Evolutionary conservation across 176 grass and related monocot species (phyloP).

Genomic region (Oryza punctata): DNA sequence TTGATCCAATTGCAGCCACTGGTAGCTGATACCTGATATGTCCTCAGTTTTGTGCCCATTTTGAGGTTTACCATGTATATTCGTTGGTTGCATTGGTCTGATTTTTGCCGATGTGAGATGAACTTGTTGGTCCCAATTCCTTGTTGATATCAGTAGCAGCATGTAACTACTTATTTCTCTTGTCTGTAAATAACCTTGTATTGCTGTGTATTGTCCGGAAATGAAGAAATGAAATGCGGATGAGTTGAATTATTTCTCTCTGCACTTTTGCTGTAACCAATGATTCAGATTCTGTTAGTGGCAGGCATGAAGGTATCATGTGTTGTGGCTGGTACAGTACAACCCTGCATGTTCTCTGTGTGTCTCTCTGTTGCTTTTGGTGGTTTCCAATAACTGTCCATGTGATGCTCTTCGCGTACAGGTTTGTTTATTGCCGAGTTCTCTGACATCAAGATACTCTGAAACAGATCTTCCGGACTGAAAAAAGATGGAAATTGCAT

Average conservation of each 20-base stretch:
- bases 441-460: constrained; percentile 10
- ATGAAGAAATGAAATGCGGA: constrained; percentile 40
- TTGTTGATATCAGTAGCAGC: constrained; percentile 39
- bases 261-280: not conserved
- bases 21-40: constrained; percentile 37
- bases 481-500: not conserved
- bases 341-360: constrained; percentile 30
- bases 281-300: constrained; percentile 24
- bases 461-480: not conserved
- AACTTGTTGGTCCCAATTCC: constrained; percentile 9
- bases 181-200: constrained; percentile 62
- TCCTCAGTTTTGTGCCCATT: constrained; percentile 33
- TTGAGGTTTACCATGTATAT: constrained; percentile 7
- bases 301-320: constrained; percentile 25
- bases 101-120: constrained; percentile 38
- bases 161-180: constrained; percentile 1
- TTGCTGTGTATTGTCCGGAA: constrained; percentile 31
- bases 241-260: not conserved
- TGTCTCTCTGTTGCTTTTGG: constrained; percentile 20
- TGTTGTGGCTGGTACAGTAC: constrained; percentile 12
- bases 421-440: constrained; percentile 32
- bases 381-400: constrained; percentile 42
- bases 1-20: constrained; percentile 59
- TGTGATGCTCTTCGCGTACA: constrained; percentile 38
- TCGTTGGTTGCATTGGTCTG: constrained; percentile 30